Conservation (phyloP, 2,329 filamentous ascomycete genomes). For the Exophiala bonariae region DNA sequence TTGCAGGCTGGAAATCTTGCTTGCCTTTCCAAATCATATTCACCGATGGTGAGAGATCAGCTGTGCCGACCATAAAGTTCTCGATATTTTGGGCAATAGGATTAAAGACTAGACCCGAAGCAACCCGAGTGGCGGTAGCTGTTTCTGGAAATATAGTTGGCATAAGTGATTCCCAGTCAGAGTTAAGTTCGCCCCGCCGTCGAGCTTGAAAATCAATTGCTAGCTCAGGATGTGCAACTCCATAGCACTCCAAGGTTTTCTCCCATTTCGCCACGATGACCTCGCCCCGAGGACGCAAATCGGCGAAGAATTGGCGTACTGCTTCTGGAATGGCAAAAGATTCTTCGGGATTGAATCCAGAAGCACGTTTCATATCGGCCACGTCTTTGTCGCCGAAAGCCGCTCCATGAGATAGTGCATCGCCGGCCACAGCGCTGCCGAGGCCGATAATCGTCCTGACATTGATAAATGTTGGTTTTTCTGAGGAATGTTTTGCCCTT, state of each 20-base stretch:
- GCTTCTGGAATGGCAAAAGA: conserved; percentile 48
- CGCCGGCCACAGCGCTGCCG: conserved; percentile 48
- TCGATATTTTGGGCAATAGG: conserved; percentile 50
- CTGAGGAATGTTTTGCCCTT: conserved; percentile 37
- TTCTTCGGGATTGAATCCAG: conserved; percentile 52
- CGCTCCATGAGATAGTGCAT: conserved; percentile 59
- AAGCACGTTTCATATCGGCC: conserved; percentile 53
- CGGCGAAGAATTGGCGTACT: conserved; percentile 55
- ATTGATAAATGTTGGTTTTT: conserved; percentile 58
- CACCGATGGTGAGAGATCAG: conserved; percentile 54
- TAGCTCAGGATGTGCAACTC: conserved; percentile 46
- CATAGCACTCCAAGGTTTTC: conserved; percentile 45
- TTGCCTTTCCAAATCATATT: conserved; percentile 58
- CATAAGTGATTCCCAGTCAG: conserved; percentile 53
- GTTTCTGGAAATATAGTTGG: conserved; percentile 50
- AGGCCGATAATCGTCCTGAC: conserved; percentile 55
- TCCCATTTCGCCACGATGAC: conserved; percentile 52
- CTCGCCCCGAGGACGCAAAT: conserved; percentile 48
- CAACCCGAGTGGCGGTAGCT: conserved; percentile 51
- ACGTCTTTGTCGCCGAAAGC: conserved; percentile 58
- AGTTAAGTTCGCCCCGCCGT: conserved; percentile 48
- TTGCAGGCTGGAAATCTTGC: conserved; percentile 53
- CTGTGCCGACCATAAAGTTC: conserved; percentile 56
- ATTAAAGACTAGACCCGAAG: conserved; percentile 53
- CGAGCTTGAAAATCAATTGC: conserved; percentile 51